phyloP scores from a whole-genome alignment of 176 grass and related monocot genomes.

The Aechmea fasciata region DNA sequence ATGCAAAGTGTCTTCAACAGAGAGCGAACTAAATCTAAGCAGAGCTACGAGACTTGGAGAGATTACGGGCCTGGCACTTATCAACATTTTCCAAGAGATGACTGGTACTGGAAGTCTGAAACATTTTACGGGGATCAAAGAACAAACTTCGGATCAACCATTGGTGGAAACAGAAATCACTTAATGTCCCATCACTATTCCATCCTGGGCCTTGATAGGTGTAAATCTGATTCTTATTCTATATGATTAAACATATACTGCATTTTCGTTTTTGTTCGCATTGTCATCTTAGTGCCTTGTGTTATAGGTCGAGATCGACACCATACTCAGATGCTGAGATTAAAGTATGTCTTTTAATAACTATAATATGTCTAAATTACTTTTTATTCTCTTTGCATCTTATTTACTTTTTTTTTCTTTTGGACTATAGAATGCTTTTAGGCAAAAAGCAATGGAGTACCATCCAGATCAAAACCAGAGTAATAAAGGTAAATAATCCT shows the following conservation, averaged over 20 bases:
- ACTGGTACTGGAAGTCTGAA: slow-evolving; percentile 55
- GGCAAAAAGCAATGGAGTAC: slow-evolving; percentile 74
- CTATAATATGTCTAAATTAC: slow-evolving; percentile 5
- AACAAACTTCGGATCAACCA: slow-evolving; percentile 41
- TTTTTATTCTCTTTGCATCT: slow-evolving; percentile 1
- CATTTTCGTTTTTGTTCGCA: slow-evolving; percentile 7
- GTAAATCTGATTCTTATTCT: slow-evolving; percentile 12
- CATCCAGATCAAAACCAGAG: slow-evolving; percentile 83
- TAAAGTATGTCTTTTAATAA: slow-evolving; percentile 43
- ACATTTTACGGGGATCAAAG: slow-evolving; percentile 45
- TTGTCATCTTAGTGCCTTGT: slow-evolving; percentile 12
- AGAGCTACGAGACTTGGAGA: slow-evolving; percentile 45
- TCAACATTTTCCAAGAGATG: slow-evolving; percentile 48
- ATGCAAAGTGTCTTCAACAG: slow-evolving; percentile 99
- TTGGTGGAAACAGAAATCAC: slow-evolving; percentile 23
- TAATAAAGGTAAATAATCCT: slow-evolving; percentile 45
- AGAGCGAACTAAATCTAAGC: slow-evolving; percentile 78
- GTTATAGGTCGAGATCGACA: slow-evolving; percentile 39
- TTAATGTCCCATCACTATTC: slow-evolving; percentile 62
- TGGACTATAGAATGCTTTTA: slow-evolving; percentile 61
- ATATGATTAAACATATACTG: background rate
- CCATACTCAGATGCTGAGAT: slow-evolving; percentile 83
- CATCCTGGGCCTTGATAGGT: slow-evolving; percentile 71
- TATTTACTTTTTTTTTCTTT: slow-evolving; percentile 2
- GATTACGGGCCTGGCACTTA: slow-evolving; percentile 29